Evolutionary conservation across 768 basidiomycete species (phyloP).

Genomic region (Collybiopsis luxurians): DNA sequence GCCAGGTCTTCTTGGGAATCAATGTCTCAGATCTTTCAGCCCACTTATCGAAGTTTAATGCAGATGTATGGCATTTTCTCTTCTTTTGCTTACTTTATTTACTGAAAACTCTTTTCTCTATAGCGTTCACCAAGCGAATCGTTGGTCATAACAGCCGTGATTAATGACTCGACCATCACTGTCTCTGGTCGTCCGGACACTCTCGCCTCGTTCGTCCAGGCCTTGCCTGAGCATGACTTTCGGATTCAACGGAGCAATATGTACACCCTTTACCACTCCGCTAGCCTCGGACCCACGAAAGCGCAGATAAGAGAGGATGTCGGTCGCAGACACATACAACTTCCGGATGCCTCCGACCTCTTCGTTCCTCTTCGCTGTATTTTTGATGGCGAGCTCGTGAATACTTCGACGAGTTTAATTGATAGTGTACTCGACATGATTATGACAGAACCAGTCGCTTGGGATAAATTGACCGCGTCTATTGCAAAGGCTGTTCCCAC

Average conservation of each 20-base stretch:
- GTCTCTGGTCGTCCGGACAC: constrained; percentile 57
- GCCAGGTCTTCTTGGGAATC: constrained; percentile 35
- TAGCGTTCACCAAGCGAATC: constrained; percentile 15
- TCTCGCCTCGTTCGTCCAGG: constrained; percentile 37
- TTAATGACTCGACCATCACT: constrained; percentile 46
- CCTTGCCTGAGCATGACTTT: constrained; percentile 30
- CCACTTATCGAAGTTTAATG: constrained; percentile 8
- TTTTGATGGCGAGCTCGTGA: too few relatives aligned
- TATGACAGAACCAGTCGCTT: constrained; percentile 49
- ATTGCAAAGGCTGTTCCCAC: constrained; percentile 18
- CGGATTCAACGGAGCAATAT: constrained; percentile 17
- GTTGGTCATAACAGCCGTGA: constrained; percentile 49
- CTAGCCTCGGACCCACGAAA: too few relatives aligned
- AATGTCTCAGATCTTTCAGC: constrained; percentile 17
- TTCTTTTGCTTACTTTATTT: neutral
- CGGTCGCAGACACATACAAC: too few relatives aligned
- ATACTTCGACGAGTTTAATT: too few relatives aligned
- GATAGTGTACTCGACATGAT: constrained; percentile 37
- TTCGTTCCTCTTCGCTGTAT: too few relatives aligned
- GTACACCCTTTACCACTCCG: constrained; percentile 40
- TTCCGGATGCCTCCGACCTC: too few relatives aligned
- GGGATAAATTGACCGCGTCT: constrained; percentile 41
- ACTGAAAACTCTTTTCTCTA: neutral
- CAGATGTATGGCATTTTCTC: constrained; percentile 6
- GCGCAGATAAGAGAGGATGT: too few relatives aligned